Evolutionary conservation across 2,329 filamentous ascomycete genomes (phyloP).

Genomic region (Furcasterigmium furcatum): DNA sequence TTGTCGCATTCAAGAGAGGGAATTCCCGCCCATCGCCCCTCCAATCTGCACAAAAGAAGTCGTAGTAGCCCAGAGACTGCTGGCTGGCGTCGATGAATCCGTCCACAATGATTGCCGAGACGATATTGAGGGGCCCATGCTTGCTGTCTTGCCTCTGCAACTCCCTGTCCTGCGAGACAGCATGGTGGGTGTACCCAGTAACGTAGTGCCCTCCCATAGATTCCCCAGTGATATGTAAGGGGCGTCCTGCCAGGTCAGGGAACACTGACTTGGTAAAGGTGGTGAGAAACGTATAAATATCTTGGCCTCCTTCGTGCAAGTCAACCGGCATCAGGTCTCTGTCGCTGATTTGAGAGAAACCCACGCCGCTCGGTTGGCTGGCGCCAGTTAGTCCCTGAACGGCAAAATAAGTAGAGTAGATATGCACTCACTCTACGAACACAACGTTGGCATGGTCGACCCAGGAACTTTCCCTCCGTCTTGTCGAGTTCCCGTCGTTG

Average conservation of each 20-base stretch:
- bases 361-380: slow-evolving; percentile 14
- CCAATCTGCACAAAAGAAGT: slow-evolving; percentile 12
- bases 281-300: slow-evolving; percentile 14
- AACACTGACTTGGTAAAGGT: slow-evolving; percentile 13
- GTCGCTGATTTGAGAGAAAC: slow-evolving; percentile 10
- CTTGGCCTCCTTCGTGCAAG: slow-evolving; percentile 9
- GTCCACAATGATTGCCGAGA: slow-evolving; percentile 13
- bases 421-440: no score
- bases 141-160: slow-evolving; percentile 8
- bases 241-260: slow-evolving; percentile 8
- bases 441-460: background rate
- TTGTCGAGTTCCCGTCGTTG: slow-evolving; percentile 7
- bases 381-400: no score
- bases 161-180: background rate
- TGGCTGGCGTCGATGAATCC: slow-evolving; percentile 10
- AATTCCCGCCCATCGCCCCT: background rate
- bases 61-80: slow-evolving; percentile 8
- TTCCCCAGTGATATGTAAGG: slow-evolving; percentile 14
- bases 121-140: slow-evolving; percentile 7
- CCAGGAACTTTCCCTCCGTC: background rate
- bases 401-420: no score
- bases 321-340: slow-evolving; percentile 9
- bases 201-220: slow-evolving; percentile 17
- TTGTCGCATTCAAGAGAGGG: background rate
- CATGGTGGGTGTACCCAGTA: background rate